A percentile compares a stretch with the other conserved stretches of the same genome.
Conservation (phyloP, 495 filamentous ascomycete genomes). For the Lindgomyces ingoldianus region DNA sequence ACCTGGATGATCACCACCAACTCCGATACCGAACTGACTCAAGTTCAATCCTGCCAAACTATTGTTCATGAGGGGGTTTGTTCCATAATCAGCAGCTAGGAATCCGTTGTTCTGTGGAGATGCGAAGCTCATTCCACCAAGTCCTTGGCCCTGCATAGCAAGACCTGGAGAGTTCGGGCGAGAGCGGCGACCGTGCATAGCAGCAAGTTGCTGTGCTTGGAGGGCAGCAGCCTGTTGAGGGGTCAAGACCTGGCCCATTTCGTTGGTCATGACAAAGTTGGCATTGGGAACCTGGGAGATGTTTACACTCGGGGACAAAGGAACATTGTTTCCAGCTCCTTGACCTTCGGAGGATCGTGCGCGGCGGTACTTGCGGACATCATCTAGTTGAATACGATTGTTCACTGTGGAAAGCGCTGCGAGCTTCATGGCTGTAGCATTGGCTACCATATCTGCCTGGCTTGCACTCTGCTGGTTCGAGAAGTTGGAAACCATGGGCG, state of each 20-base stretch:
- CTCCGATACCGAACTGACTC: conserved; percentile 65
- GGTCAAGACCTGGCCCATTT: conserved; percentile 82
- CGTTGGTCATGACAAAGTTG: conserved; percentile 85
- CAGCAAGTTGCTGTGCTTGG: conserved; percentile 78
- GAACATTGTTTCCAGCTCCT: conserved; percentile 39
- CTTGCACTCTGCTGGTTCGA: conserved; percentile 54
- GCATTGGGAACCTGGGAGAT: conserved; percentile 58
- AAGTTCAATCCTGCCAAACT: conserved; percentile 70
- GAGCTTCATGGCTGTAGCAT: conserved; percentile 98
- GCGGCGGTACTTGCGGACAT: conserved; percentile 90
- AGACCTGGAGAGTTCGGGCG: conserved; percentile 92
- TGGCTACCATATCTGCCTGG: conserved; percentile 97
- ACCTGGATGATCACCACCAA: conserved; percentile 61
- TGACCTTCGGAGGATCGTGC: conserved; percentile 87
- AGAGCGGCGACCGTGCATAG: conserved; percentile 75
- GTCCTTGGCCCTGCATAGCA: conserved; percentile 69
- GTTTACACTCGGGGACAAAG: conserved; percentile 56
- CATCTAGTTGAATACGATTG: conserved; percentile 95
- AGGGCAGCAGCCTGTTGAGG: conserved; percentile 84
- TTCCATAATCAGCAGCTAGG: conserved; percentile 80
- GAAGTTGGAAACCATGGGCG: conserved; percentile 90
- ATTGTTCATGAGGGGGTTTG: conserved; percentile 71
- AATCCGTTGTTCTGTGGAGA: conserved; percentile 96
- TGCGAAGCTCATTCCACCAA: conserved; percentile 71
- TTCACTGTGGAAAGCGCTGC: conserved; percentile 96